Percentiles rank a stretch among this genome's conserved stretches.
These are phyloP conservation scores for Marasmius oreades DNA, from an alignment of 1,284 basidiomycete species.

Conservation along the genomic window DNA sequence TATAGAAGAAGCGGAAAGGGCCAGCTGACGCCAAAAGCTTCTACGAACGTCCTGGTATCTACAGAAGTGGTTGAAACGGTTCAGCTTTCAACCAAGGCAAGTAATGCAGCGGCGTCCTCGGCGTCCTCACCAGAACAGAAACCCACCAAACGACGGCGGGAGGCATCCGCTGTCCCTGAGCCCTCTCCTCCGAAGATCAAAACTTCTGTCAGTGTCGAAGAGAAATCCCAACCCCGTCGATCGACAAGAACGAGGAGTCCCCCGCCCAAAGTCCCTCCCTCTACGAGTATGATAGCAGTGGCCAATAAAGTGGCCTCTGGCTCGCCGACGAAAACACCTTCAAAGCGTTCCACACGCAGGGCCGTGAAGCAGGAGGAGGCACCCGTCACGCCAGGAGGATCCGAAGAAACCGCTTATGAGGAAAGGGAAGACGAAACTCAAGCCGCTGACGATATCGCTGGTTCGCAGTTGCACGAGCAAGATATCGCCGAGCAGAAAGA, in stretches of 20 bases:
- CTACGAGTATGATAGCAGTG: conserved; percentile 20
- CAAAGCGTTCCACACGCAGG: conserved; percentile 36
- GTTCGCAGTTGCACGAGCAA: conserved; percentile 57
- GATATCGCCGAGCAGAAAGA: conserved; percentile 72
- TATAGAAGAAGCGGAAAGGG: conserved; percentile 64
- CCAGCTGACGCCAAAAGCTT: conserved; percentile 21
- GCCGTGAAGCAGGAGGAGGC: conserved; percentile 21
- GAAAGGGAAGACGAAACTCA: conserved; percentile 45
- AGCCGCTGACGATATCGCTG: conserved; percentile 47
- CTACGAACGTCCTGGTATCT: conserved; percentile 23
- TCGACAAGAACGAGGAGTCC: conserved; percentile 53
- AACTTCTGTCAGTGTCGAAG: conserved; percentile 10
- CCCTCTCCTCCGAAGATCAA: conserved; percentile 24
- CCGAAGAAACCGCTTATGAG: conserved; percentile 60
- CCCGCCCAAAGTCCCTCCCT: conserved; percentile 28
- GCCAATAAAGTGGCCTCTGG: conserved; percentile 4
- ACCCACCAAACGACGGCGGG: conserved; percentile 64
- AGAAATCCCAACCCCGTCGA: conserved; percentile 30
- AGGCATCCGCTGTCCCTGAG: conserved; percentile 39
- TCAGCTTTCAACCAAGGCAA: conserved; percentile 28
- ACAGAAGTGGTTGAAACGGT: conserved; percentile 19
- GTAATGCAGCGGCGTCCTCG: conserved; percentile 16
- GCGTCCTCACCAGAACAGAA: conserved; percentile 31
- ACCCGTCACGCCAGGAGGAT: conserved; percentile 43
- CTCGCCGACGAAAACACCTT: conserved; percentile 34